These are phyloP conservation scores for Lumnitzera racemosa DNA, from an alignment of 345 rosid species.

Conservation along the genomic window DNA sequence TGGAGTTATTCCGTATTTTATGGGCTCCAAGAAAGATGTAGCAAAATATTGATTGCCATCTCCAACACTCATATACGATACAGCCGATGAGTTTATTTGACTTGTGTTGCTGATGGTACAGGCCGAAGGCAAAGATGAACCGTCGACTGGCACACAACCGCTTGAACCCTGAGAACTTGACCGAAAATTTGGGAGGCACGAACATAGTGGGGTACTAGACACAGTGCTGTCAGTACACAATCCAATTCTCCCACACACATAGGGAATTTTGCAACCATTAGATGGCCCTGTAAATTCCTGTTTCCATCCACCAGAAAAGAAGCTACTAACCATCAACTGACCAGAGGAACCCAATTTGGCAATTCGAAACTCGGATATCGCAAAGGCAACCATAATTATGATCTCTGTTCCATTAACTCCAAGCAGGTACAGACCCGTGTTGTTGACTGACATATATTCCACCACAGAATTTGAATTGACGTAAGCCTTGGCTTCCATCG, in stretches of 20 bases:
- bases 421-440: constrained; percentile 52
- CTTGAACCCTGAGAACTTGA: constrained; percentile 18
- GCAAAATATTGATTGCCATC: constrained; percentile 51
- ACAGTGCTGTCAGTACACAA: constrained; percentile 33
- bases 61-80: constrained; percentile 41
- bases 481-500: constrained; percentile 48
- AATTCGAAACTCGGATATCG: constrained; percentile 40
- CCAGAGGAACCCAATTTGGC: constrained; percentile 60
- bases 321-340: constrained; percentile 36
- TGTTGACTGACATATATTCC: constrained; percentile 52
- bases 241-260: constrained; percentile 49
- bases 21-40: constrained; percentile 41
- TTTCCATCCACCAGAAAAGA: constrained; percentile 25
- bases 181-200: constrained; percentile 54
- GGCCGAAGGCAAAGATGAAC: constrained; percentile 33
- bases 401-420: constrained; percentile 50
- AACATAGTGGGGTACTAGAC: constrained; percentile 38
- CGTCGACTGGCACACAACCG: constrained; percentile 47
- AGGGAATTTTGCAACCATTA: constrained; percentile 58
- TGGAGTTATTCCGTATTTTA: constrained; percentile 28
- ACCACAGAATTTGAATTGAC: constrained; percentile 27
- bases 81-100: constrained; percentile 22
- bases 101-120: constrained; percentile 35
- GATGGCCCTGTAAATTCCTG: constrained; percentile 53
- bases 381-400: constrained; percentile 33